Percentiles rank a stretch among this genome's conserved stretches.
phyloP scores from a whole-genome alignment of 1,139 yeast genomes.

The Sugiyamaella novakii region DNA sequence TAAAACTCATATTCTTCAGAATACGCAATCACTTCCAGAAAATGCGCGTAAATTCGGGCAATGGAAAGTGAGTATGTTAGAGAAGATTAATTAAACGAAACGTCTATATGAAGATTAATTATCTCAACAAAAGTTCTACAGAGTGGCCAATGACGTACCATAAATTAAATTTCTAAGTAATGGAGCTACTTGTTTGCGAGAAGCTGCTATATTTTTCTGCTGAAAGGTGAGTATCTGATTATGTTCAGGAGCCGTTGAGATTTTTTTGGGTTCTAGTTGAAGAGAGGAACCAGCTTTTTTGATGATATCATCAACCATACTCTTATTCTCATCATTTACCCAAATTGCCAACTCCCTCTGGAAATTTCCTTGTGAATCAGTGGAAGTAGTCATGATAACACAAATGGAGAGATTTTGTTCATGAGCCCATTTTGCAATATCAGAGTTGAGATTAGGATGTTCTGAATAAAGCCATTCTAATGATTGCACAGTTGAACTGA shows the following conservation, averaged over 20 bases:
- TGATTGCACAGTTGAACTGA: constrained; percentile 72
- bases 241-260: constrained; percentile 13
- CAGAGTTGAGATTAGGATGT: constrained; percentile 45
- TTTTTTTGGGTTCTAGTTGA: constrained; percentile 2
- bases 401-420: constrained; percentile 54
- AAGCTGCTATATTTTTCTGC: constrained; percentile 62
- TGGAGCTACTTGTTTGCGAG: constrained; percentile 89
- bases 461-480: constrained; percentile 56
- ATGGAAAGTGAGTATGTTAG: constrained; percentile 42
- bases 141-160: constrained; percentile 26
- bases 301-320: constrained; percentile 40
- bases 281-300: constrained; percentile 16
- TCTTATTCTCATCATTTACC: constrained; percentile 32
- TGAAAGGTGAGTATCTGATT: constrained; percentile 41
- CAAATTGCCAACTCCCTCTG: constrained; percentile 59
- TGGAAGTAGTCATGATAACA: constrained; percentile 65
- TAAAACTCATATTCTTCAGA: constrained; percentile 35
- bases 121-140: constrained; percentile 10
- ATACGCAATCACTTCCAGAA: constrained; percentile 44
- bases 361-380: constrained; percentile 48
- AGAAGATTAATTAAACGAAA: constrained; percentile 18
- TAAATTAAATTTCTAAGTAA: constrained; percentile 34
- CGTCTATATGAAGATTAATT: neutral
- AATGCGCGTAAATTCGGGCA: constrained; percentile 38
- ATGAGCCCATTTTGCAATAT: constrained; percentile 45